Conservation (phyloP, 257 asterid species). For the Solanum phureja region DNA sequence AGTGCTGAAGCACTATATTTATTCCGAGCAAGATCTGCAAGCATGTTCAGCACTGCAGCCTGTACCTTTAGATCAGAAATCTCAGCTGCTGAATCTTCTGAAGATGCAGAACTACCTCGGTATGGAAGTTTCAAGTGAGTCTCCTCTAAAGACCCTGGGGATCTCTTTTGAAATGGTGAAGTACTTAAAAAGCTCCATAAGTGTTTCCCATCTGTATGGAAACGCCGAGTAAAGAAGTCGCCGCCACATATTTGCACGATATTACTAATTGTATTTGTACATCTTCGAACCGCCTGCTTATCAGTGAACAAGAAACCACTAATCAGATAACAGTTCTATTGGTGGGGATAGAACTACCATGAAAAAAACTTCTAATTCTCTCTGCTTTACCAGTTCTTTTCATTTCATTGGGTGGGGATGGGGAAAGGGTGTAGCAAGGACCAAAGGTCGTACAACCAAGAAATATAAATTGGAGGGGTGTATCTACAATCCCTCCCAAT, state of each 20-base stretch:
- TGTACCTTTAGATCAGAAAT: constrained; percentile 67
- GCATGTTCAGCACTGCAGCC: constrained; percentile 60
- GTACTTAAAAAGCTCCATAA: constrained; percentile 73
- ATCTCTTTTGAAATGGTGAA: constrained; percentile 71
- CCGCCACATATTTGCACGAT: constrained; percentile 78
- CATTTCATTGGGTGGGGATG: neutral
- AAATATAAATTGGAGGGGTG: neutral
- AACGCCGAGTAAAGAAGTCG: constrained; percentile 88
- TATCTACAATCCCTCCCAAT: neutral
- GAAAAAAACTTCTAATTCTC: neutral
- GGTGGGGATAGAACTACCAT: neutral
- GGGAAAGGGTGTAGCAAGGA: neutral
- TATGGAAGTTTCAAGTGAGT: constrained; percentile 63
- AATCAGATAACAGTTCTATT: neutral
- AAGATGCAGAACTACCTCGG: constrained; percentile 30
- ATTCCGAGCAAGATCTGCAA: constrained; percentile 46
- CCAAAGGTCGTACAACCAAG: neutral
- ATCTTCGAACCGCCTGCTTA: constrained; percentile 61
- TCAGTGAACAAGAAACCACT: neutral
- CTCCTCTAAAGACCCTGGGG: constrained; percentile 37
- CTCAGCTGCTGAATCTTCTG: constrained; percentile 52
- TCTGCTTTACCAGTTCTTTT: neutral
- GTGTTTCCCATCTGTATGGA: constrained; percentile 64
- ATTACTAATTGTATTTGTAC: constrained; percentile 42
- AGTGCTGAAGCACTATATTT: constrained; percentile 59